These are phyloP conservation scores for Umbilicaria muhlenbergii DNA, from an alignment of 495 filamentous ascomycete species.

Conservation along the genomic window DNA sequence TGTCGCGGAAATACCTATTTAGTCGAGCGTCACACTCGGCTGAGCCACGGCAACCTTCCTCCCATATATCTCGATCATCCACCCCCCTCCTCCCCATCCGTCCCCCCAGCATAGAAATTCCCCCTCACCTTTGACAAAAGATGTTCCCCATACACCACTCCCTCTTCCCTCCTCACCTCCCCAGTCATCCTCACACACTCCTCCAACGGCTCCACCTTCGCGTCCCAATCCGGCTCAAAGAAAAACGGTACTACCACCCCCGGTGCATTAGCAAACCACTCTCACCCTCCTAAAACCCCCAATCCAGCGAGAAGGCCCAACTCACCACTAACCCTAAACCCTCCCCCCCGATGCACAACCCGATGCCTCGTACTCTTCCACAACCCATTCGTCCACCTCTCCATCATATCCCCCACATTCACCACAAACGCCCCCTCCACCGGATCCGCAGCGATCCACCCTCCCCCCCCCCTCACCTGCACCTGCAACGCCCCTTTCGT, in stretches of 20 bases:
- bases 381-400: conserved; percentile 25
- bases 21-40: too few relatives aligned
- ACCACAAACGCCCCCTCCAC: conserved; percentile 21
- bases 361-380: conserved; percentile 23
- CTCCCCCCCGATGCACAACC: conserved; percentile 21
- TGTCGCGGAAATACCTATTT: too few relatives aligned
- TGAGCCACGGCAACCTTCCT: too few relatives aligned
- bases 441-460: conserved; percentile 23
- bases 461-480: conserved; percentile 8
- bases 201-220: neutral
- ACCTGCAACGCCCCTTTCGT: conserved; percentile 21
- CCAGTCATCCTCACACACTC: neutral
- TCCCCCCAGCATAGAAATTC: conserved; percentile 4
- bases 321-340: conserved; percentile 17
- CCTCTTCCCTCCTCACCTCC: neutral
- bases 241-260: conserved; percentile 21
- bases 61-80: too few relatives aligned
- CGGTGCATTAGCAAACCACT: too few relatives aligned
- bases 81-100: too few relatives aligned
- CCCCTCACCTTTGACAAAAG: conserved; percentile 6
- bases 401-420: conserved; percentile 29
- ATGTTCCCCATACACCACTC: conserved; percentile 7
- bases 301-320: too few relatives aligned
- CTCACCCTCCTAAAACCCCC: too few relatives aligned
- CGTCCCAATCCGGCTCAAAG: conserved; percentile 25